phyloP scores from a whole-genome alignment of 805 yeast species.

The Clavispora carvajalis region DNA sequence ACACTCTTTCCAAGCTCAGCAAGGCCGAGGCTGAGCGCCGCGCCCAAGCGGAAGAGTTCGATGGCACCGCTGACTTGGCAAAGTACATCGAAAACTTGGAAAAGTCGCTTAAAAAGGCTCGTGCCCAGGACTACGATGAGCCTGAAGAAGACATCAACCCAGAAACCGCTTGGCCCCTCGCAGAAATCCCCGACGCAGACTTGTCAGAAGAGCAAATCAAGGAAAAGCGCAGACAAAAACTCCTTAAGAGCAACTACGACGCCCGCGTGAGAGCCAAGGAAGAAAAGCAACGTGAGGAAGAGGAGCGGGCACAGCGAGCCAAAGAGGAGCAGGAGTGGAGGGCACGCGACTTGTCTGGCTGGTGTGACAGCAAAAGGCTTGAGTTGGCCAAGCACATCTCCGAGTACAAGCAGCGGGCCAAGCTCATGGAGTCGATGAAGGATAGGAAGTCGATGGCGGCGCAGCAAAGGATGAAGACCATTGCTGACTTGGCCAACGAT shows the following conservation, averaged over 20 bases:
- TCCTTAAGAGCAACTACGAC: conserved; percentile 81
- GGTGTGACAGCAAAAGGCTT: conserved; percentile 70
- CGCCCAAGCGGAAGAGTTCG: conserved; percentile 70
- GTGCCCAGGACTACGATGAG: conserved; percentile 55
- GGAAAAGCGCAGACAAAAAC: conserved; percentile 79
- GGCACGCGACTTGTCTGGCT: conserved; percentile 60
- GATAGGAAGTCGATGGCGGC: conserved; percentile 90
- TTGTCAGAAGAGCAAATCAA: conserved; percentile 73
- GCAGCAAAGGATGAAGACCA: conserved; percentile 85
- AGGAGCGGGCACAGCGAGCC: conserved; percentile 54
- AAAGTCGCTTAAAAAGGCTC: conserved; percentile 61
- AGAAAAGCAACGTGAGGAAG: conserved; percentile 65
- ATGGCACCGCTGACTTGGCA: conserved; percentile 64
- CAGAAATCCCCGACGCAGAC: conserved; percentile 81
- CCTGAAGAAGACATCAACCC: conserved; percentile 39
- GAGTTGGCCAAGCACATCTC: conserved; percentile 57
- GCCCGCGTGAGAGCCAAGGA: conserved; percentile 79
- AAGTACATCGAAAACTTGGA: conserved; percentile 63
- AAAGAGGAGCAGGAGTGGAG: conserved; percentile 76
- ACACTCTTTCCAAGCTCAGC: conserved; percentile 44
- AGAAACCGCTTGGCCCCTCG: conserved; percentile 58
- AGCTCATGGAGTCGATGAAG: conserved; percentile 69
- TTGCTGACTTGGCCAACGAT: conserved; percentile 81
- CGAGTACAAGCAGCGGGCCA: conserved; percentile 58
- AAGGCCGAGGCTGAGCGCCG: conserved; percentile 51